These are phyloP conservation scores for Talaromyces stipitatus DNA, from an alignment of 495 filamentous ascomycete species.

Conservation along the genomic window DNA sequence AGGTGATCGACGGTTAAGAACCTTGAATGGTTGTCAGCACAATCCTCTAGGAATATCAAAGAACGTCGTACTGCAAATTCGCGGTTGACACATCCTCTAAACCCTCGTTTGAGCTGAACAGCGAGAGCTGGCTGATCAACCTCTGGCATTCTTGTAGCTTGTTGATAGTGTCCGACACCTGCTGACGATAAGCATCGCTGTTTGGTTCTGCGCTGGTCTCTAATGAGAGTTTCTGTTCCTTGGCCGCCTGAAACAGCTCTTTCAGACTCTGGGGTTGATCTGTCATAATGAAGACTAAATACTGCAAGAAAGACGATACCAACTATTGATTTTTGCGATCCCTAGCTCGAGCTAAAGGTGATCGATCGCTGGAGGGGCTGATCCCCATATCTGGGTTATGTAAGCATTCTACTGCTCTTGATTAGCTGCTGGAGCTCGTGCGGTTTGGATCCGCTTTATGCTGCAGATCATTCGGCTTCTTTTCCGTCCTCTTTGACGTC, in stretches of 20 bases:
- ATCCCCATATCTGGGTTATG: neutral
- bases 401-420: neutral
- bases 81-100: conserved; percentile 80
- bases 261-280: conserved; percentile 56
- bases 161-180: conserved; percentile 56
- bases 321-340: neutral
- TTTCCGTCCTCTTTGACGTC: no score
- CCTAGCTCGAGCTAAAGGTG: neutral
- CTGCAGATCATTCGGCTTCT: neutral
- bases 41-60: neutral
- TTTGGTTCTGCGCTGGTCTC: conserved; percentile 44
- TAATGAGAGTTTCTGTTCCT: conserved; percentile 41
- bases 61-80: conserved; percentile 59
- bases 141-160: conserved; percentile 65
- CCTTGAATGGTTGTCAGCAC: conserved; percentile 24
- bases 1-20: conserved; percentile 63
- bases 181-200: conserved; percentile 55
- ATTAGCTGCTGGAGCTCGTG: neutral
- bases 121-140: conserved; percentile 58
- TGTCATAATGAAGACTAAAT: conserved; percentile 29
- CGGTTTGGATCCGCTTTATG: neutral
- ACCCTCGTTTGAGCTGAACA: conserved; percentile 88
- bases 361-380: neutral
- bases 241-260: conserved; percentile 48
- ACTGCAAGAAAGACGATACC: neutral